Evolutionary conservation across 768 basidiomycete genomes (phyloP).

Genomic region (Postia placenta): DNA sequence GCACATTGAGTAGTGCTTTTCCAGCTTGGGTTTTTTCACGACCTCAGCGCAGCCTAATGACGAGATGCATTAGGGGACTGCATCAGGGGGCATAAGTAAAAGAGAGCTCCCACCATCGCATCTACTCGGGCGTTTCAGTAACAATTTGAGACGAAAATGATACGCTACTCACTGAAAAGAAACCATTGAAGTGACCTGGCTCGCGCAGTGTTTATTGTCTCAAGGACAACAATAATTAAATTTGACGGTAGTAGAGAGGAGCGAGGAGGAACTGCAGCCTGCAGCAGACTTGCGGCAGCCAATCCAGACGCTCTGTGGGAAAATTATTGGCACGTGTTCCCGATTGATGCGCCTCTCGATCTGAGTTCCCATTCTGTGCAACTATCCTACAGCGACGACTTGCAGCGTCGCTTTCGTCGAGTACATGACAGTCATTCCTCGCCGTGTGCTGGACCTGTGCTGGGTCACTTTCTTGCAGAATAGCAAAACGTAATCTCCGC

Average conservation of each 20-base stretch:
- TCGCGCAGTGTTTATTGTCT: neutral
- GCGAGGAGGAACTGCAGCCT: neutral
- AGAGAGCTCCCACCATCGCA: slow-evolving; percentile 53
- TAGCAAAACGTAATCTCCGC: no score
- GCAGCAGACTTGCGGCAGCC: neutral
- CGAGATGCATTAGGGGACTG: no score
- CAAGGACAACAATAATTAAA: neutral
- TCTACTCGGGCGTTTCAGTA: slow-evolving; percentile 29
- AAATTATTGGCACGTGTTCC: neutral
- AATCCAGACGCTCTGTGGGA: neutral
- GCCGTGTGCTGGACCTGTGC: no score
- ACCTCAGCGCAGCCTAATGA: slow-evolving; percentile 70
- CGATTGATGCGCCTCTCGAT: neutral
- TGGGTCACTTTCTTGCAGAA: no score
- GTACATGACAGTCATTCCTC: no score
- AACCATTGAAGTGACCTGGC: slow-evolving; percentile 40
- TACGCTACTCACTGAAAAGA: slow-evolving; percentile 60
- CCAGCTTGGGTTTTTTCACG: slow-evolving; percentile 91
- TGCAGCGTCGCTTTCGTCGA: no score
- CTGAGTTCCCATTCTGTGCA: no score
- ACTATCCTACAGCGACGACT: no score
- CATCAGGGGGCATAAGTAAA: neutral
- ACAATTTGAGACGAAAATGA: neutral
- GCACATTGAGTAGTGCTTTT: slow-evolving; percentile 65
- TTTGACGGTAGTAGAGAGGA: no score